Evolutionary conservation across 352 stramenopile genomes (phyloP).

Genomic region (Phytophthora ohioensis): DNA sequence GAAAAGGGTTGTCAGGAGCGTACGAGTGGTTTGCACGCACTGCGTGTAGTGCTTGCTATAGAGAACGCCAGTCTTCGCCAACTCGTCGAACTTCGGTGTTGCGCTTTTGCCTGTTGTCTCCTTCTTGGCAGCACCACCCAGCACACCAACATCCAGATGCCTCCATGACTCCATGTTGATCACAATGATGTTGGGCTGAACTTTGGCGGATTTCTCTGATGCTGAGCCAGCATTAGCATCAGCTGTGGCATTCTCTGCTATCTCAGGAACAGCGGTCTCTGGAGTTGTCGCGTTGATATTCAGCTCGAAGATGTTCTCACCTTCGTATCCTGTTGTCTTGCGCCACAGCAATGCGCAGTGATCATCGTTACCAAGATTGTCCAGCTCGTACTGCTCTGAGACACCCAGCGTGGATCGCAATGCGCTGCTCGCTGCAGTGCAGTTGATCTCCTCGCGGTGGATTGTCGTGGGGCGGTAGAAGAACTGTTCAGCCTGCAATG

Average conservation of each 20-base stretch:
- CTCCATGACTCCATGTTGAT: constrained; percentile 83
- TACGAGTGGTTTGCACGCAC: constrained; percentile 73
- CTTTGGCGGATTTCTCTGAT: constrained; percentile 16
- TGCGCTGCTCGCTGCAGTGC: constrained; percentile 54
- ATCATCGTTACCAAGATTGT: constrained; percentile 64
- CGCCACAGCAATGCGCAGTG: constrained; percentile 72
- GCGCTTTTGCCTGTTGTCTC: constrained; percentile 52
- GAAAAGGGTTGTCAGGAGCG: constrained; percentile 76
- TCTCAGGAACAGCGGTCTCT: background rate
- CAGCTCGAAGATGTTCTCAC: constrained; percentile 62
- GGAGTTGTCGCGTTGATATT: constrained; percentile 42
- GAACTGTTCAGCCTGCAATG: constrained; percentile 64
- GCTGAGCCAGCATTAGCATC: constrained; percentile 5
- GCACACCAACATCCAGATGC: constrained; percentile 70
- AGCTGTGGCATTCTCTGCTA: constrained; percentile 4
- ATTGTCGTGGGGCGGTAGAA: constrained; percentile 50
- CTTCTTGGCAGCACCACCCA: constrained; percentile 62
- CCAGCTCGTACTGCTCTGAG: constrained; percentile 56
- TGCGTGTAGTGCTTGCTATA: constrained; percentile 79
- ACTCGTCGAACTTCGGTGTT: constrained; percentile 68
- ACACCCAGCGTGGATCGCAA: constrained; percentile 58
- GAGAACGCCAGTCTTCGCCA: constrained; percentile 61
- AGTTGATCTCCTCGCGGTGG: constrained; percentile 70
- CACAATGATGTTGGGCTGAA: constrained; percentile 71
- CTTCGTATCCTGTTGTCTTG: constrained; percentile 62